Conservation (phyloP, 2,329 filamentous ascomycete species). For the Fusarium coicis region DNA sequence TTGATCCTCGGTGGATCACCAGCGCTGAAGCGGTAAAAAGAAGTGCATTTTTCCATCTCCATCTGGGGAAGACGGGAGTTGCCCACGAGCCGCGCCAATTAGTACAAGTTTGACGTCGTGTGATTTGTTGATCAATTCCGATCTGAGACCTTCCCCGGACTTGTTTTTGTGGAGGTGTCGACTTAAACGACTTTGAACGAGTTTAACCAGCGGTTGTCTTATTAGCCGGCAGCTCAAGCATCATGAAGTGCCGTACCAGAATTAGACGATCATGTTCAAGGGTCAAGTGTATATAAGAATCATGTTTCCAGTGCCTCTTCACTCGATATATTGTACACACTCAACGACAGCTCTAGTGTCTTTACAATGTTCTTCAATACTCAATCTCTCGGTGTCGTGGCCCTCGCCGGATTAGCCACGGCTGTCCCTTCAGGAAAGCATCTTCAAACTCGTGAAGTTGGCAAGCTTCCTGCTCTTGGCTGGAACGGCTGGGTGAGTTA, state of each 20-base stretch:
- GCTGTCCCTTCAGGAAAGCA: constrained; percentile 8
- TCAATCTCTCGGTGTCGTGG: constrained; percentile 20
- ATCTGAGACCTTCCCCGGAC: constrained; percentile 18
- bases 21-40: neutral
- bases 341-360: neutral
- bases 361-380: constrained; percentile 11
- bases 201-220: constrained; percentile 17
- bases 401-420: constrained; percentile 5
- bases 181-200: constrained; percentile 15
- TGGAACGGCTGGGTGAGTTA: constrained; percentile 22
- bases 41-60: constrained; percentile 1
- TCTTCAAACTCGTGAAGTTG: constrained; percentile 8
- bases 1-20: neutral
- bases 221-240: constrained; percentile 14
- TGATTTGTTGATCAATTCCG: constrained; percentile 12
- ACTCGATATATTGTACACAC: neutral
- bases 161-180: constrained; percentile 6
- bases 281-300: constrained; percentile 1
- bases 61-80: constrained; percentile 6
- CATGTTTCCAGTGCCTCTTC: neutral
- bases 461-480: constrained; percentile 21
- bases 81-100: constrained; percentile 9
- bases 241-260: neutral
- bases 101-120: neutral
- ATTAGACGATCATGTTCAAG: neutral